Evolutionary conservation across 441 rosid genomes (phyloP).

Genomic region (Omphalea diandra): DNA sequence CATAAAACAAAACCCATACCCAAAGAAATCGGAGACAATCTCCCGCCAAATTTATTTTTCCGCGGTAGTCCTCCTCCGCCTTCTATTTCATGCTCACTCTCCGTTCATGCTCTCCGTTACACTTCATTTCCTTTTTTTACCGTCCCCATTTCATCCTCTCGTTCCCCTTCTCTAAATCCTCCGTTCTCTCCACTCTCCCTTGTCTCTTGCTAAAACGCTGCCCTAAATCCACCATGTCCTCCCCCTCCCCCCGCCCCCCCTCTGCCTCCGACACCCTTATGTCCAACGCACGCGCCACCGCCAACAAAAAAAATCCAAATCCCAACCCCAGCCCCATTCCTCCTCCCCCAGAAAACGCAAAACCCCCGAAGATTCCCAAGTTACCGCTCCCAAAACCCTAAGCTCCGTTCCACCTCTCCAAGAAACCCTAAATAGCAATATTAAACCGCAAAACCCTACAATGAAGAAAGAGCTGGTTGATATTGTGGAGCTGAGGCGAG

Average conservation of each 20-base stretch:
- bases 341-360: constrained; percentile 64
- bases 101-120: constrained; percentile 36
- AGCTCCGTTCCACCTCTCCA: background rate
- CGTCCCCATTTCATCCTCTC: constrained; percentile 16
- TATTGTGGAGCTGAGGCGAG: constrained; percentile 49
- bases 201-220: constrained; percentile 9
- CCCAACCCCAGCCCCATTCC: no score
- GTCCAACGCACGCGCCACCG: constrained; percentile 74
- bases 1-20: background rate
- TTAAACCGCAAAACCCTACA: constrained; percentile 5
- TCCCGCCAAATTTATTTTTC: background rate
- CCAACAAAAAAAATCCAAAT: constrained; percentile 45
- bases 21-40: background rate
- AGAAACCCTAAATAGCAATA: no score
- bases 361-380: constrained; percentile 32
- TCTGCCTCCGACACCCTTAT: constrained; percentile 85
- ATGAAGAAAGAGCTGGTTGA: constrained; percentile 39
- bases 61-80: no score
- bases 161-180: constrained; percentile 14
- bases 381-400: constrained; percentile 6
- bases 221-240: constrained; percentile 50
- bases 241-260: constrained; percentile 64
- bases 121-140: constrained; percentile 17
- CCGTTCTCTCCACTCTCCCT: background rate
- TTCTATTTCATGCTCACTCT: constrained; percentile 30